A percentile compares a stretch with the other conserved stretches of the same genome.
Evolutionary conservation across 2,329 filamentous ascomycete genomes (phyloP).

Genomic region (Pseudogymnoascus sp.): DNA sequence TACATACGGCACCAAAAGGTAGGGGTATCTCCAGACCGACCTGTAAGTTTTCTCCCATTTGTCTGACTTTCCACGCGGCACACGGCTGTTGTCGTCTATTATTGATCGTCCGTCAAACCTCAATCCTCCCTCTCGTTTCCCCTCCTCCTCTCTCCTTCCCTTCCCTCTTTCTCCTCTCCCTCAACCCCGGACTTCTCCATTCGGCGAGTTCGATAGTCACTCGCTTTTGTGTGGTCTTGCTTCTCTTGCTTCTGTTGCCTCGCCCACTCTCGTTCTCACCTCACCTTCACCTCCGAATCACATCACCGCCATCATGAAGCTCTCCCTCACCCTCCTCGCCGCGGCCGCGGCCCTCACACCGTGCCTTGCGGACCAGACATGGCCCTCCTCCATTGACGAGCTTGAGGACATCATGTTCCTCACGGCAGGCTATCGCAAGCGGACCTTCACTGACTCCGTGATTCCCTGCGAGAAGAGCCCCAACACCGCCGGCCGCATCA

Average conservation of each 20-base stretch:
- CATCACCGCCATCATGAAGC: slow-evolving; percentile 21
- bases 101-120: background rate
- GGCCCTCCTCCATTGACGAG: slow-evolving; percentile 55
- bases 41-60: background rate
- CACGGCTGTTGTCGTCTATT: background rate
- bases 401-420: slow-evolving; percentile 60
- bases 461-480: slow-evolving; percentile 51
- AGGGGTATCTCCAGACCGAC: background rate
- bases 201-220: background rate
- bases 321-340: slow-evolving; percentile 18
- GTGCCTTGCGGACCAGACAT: slow-evolving; percentile 45
- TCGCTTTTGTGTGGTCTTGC: background rate
- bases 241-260: background rate
- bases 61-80: background rate
- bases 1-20: background rate
- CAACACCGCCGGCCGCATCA: slow-evolving; percentile 48
- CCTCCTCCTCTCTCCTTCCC: background rate
- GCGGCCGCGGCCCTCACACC: slow-evolving; percentile 16
- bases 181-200: slow-evolving; percentile 4
- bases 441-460: slow-evolving; percentile 51
- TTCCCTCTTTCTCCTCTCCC: background rate
- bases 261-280: background rate
- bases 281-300: background rate
- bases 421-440: slow-evolving; percentile 46
- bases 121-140: background rate